These are phyloP conservation scores for Ogataea neopini DNA, from an alignment of 805 yeast species.

Conservation along the genomic window DNA sequence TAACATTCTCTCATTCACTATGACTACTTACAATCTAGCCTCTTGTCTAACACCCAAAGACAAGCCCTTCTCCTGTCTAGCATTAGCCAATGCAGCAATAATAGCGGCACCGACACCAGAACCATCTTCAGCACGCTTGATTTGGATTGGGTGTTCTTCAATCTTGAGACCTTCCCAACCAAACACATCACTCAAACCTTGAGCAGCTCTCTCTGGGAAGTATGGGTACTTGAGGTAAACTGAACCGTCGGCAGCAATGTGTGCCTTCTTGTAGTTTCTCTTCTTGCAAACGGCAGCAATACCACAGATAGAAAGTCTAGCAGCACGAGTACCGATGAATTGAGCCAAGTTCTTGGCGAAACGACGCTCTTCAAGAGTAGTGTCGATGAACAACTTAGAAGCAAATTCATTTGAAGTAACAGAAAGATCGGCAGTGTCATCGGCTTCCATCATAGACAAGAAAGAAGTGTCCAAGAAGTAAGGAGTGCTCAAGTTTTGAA, in stretches of 20 bases:
- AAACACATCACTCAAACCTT: conserved; percentile 87
- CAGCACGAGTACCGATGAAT: conserved; percentile 89
- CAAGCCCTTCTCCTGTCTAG: conserved; percentile 69
- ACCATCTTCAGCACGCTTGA: conserved; percentile 96
- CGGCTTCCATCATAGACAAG: conserved; percentile 86
- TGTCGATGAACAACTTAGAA: conserved; percentile 56
- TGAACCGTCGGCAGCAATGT: conserved; percentile 98
- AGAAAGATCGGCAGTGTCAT: conserved; percentile 80
- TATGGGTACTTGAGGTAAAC: conserved; percentile 93
- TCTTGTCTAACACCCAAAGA: conserved; percentile 54
- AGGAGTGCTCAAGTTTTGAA: conserved; percentile 59
- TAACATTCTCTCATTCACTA: too few relatives aligned
- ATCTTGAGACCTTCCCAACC: conserved; percentile 59
- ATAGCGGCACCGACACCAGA: conserved; percentile 98
- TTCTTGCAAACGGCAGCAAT: conserved; percentile 93
- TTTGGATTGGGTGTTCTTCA: conserved; percentile 73
- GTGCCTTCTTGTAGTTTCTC: conserved; percentile 75
- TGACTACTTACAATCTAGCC: conserved; percentile 2
- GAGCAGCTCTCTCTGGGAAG: conserved; percentile 91
- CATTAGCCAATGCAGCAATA: conserved; percentile 91
- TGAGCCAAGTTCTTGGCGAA: conserved; percentile 81
- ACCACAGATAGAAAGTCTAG: conserved; percentile 94
- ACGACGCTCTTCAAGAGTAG: conserved; percentile 81
- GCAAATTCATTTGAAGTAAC: conserved; percentile 73
- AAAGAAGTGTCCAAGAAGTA: conserved; percentile 87